Evolutionary conservation across 176 grass and related monocot species (phyloP).

Genomic region (Oryza punctata): DNA sequence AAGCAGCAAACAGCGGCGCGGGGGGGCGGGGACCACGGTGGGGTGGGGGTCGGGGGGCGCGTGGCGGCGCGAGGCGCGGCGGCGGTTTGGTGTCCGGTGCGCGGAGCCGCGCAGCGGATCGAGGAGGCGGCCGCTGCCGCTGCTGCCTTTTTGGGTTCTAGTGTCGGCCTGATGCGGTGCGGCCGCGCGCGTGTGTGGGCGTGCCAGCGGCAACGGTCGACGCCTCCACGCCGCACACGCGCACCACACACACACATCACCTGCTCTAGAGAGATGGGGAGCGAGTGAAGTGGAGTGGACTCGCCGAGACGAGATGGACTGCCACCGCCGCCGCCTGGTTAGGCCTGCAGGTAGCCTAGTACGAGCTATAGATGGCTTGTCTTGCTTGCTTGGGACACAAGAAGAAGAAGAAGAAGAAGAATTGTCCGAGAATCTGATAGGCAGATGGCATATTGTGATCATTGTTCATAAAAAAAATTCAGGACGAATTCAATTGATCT

Average conservation of each 20-base stretch:
- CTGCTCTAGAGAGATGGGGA: too few species aligned
- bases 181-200: not conserved
- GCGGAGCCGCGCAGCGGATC: not conserved
- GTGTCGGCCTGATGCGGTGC: conserved; percentile 41
- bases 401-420: too few species aligned
- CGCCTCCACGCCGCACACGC: not conserved
- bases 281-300: not conserved
- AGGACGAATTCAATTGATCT: too few species aligned
- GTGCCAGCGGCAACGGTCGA: conserved; percentile 9
- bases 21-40: fast-evolving
- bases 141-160: conserved; percentile 20
- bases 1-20: conserved; percentile 8
- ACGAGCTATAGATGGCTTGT: too few species aligned
- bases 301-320: not conserved
- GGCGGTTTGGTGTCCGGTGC: not conserved
- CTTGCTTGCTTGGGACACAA: too few species aligned
- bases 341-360: too few species aligned
- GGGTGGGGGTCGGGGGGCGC: too few species aligned
- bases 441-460: too few species aligned
- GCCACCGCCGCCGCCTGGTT: too few species aligned
- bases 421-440: too few species aligned
- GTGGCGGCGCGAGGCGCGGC: not conserved
- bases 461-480: too few species aligned
- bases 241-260: too few species aligned
- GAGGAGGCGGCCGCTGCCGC: not conserved